phyloP scores from a whole-genome alignment of 2,329 filamentous ascomycete species.

The Hirsutella minnesotensis region DNA sequence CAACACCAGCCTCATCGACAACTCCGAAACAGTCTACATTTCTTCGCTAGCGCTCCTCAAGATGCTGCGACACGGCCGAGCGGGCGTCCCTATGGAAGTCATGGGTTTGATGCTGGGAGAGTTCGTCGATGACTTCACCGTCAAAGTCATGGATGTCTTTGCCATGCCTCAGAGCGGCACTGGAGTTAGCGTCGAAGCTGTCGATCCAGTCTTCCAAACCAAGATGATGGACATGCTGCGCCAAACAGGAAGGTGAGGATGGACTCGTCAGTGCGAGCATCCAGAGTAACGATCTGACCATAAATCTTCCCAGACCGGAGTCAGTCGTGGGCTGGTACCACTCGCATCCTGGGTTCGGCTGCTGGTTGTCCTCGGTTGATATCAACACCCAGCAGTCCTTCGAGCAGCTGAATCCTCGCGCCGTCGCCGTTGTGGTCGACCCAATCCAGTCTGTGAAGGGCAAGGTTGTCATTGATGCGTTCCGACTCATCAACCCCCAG shows the following conservation, averaged over 20 bases:
- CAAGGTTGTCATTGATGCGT: conserved; percentile 98
- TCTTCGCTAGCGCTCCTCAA: conserved; percentile 94
- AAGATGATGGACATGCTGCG: conserved; percentile 99
- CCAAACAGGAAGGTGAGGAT: conserved; percentile 78
- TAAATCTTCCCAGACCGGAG: conserved; percentile 61
- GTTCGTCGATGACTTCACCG: conserved; percentile 98
- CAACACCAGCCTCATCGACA: conserved; percentile 85
- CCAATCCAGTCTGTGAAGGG: conserved; percentile 99
- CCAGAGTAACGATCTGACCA: no score
- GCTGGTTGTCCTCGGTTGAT: conserved; percentile 97
- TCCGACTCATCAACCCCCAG: conserved; percentile 96
- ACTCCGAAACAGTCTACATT: conserved; percentile 98
- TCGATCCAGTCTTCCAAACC: conserved; percentile 96
- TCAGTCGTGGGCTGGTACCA: conserved; percentile 99
- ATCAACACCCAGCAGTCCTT: conserved; percentile 99
- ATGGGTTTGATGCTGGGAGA: conserved; percentile 99
- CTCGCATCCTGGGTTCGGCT: conserved; percentile 96
- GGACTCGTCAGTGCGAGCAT: conserved; percentile 6
- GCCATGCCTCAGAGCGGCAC: conserved; percentile 99
- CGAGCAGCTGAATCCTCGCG: conserved; percentile 91
- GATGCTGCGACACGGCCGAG: conserved; percentile 95
- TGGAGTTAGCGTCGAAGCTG: conserved; percentile 94
- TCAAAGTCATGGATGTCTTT: conserved; percentile 96
- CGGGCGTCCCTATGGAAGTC: conserved; percentile 98
- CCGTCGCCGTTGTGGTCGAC: conserved; percentile 94